Conservation (phyloP, 2,329 filamentous ascomycete genomes). For the Harringtonia lauricola region DNA sequence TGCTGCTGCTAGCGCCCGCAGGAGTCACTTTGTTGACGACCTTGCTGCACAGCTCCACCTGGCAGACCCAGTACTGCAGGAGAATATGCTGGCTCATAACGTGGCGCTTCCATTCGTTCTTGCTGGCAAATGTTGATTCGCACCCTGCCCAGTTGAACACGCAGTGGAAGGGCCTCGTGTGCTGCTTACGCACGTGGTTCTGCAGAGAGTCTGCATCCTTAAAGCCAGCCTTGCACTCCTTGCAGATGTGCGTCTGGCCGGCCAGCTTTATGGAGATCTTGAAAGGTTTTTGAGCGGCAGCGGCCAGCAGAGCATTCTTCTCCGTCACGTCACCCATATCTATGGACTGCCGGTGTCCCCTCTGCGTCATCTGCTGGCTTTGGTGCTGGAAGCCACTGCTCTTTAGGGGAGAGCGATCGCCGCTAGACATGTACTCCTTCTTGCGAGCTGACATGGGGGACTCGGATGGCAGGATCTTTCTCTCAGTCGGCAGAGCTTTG, state of each 20-base stretch:
- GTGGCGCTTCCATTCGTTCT: conserved; percentile 96
- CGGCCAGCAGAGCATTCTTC: conserved; percentile 5
- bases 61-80: conserved; percentile 67
- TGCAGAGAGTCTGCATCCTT: conserved; percentile 32
- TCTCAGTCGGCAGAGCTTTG: conserved; percentile 11
- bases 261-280: conserved; percentile 13
- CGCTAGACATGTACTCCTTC: neutral
- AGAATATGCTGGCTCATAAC: conserved; percentile 71
- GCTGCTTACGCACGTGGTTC: conserved; percentile 38
- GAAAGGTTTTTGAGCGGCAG: conserved; percentile 10
- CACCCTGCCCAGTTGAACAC: conserved; percentile 74
- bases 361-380: neutral
- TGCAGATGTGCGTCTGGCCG: conserved; percentile 18
- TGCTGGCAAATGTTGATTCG: conserved; percentile 59
- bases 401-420: neutral
- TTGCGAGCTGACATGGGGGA: neutral
- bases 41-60: conserved; percentile 44
- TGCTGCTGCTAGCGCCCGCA: neutral
- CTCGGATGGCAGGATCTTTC: conserved; percentile 10
- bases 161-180: conserved; percentile 59
- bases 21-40: conserved; percentile 13
- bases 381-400: neutral
- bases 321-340: conserved; percentile 2
- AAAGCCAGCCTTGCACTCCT: conserved; percentile 29
- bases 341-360: neutral